These are phyloP conservation scores for Trichoderma oligosporum DNA, from an alignment of 2,329 filamentous ascomycete genomes.

Conservation along the genomic window DNA sequence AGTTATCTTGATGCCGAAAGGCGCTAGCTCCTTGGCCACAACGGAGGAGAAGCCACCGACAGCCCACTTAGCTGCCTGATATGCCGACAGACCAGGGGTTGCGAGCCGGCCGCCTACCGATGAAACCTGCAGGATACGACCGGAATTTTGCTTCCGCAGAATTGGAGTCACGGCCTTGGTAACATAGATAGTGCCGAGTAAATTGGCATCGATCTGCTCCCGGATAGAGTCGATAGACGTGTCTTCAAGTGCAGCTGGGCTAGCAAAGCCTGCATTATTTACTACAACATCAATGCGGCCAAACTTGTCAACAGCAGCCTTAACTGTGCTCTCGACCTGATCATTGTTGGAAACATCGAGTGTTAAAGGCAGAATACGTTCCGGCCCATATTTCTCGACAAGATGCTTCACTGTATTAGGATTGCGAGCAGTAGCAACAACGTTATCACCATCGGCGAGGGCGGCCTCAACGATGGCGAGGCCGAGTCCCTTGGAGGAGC, in stretches of 20 bases:
- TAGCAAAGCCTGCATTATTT: slow-evolving; percentile 60
- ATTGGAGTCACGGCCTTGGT: slow-evolving; percentile 42
- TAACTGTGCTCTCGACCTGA: slow-evolving; percentile 32
- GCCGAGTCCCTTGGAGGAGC: slow-evolving; percentile 47
- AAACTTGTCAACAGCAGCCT: slow-evolving; percentile 44
- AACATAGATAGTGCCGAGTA: slow-evolving; percentile 54
- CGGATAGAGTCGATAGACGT: slow-evolving; percentile 46
- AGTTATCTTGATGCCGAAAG: slow-evolving; percentile 39
- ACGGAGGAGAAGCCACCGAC: slow-evolving; percentile 37
- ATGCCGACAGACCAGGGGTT: slow-evolving; percentile 33
- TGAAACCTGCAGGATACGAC: slow-evolving; percentile 41
- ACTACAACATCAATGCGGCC: slow-evolving; percentile 56
- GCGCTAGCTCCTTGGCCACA: slow-evolving; percentile 34
- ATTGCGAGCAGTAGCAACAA: slow-evolving; percentile 45
- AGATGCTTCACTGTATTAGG: slow-evolving; percentile 34
- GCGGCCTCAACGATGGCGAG: slow-evolving; percentile 38
- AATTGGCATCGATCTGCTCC: slow-evolving; percentile 56
- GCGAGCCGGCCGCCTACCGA: slow-evolving; percentile 37
- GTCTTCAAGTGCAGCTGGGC: slow-evolving; percentile 51
- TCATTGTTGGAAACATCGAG: slow-evolving; percentile 54
- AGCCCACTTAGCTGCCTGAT: slow-evolving; percentile 40
- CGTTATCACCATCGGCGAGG: slow-evolving; percentile 38
- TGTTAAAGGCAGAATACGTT: slow-evolving; percentile 46
- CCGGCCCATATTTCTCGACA: slow-evolving; percentile 35
- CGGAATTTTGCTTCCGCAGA: slow-evolving; percentile 29